phyloP scores from a whole-genome alignment of 2,329 filamentous ascomycete genomes.

The Mycosphaerella sp. region DNA sequence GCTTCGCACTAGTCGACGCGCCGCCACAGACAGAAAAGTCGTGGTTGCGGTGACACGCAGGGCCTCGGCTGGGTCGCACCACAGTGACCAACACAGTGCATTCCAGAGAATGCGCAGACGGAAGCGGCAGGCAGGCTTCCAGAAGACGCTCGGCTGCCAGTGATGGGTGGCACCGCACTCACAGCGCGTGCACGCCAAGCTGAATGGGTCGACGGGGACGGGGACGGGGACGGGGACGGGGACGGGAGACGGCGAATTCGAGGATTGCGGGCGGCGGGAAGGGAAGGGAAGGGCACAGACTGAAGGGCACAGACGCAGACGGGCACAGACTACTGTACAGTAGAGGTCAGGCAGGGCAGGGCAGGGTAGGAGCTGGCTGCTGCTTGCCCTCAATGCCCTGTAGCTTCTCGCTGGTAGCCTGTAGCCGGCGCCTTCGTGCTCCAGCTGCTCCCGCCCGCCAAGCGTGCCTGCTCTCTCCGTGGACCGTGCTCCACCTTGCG shows the following conservation, averaged over 20 bases:
- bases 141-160: not conserved
- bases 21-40: not conserved
- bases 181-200: not conserved
- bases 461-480: not conserved
- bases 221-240: not conserved
- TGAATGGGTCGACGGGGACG: not conserved
- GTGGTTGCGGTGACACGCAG: not conserved
- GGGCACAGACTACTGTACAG: too few relatives aligned
- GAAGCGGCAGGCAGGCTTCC: not conserved
- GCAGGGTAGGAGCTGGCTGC: too few relatives aligned
- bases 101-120: not conserved
- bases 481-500: not conserved
- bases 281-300: too few relatives aligned
- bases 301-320: too few relatives aligned
- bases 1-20: not conserved
- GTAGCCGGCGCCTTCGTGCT: too few relatives aligned
- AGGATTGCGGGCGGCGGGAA: not conserved
- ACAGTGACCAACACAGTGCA: not conserved
- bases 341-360: too few relatives aligned
- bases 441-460: too few relatives aligned
- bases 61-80: not conserved
- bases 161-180: not conserved
- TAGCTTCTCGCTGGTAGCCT: too few relatives aligned
- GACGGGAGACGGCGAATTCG: not conserved
- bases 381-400: too few relatives aligned